These are phyloP conservation scores for Nemania bipapillata DNA, from an alignment of 2,329 filamentous ascomycete species.

Conservation along the genomic window DNA sequence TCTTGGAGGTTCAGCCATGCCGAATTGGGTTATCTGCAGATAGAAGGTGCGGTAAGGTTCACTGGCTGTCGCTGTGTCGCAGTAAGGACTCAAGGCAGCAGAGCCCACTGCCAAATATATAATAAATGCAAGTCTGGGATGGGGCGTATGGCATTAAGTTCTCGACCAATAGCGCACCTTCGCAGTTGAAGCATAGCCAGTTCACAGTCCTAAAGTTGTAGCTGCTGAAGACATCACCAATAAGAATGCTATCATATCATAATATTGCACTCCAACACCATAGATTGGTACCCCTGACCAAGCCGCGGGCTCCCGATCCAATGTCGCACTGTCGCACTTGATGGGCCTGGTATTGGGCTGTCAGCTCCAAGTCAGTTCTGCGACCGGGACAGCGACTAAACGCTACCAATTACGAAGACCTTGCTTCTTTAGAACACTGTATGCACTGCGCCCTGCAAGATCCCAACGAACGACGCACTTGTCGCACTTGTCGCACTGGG, in stretches of 20 bases:
- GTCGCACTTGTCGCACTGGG: background rate
- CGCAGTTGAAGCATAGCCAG: background rate
- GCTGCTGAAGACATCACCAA: background rate
- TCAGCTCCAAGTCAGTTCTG: too few relatives aligned
- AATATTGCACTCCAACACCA: background rate
- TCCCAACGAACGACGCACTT: too few relatives aligned
- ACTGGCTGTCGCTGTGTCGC: constrained; percentile 10
- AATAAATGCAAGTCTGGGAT: background rate
- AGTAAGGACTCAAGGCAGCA: background rate
- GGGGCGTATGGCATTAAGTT: background rate
- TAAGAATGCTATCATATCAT: constrained; percentile 10
- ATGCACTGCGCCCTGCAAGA: too few relatives aligned
- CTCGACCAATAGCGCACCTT: background rate
- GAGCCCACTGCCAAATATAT: background rate
- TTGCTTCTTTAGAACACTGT: too few relatives aligned
- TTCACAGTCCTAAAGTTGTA: background rate
- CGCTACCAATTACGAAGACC: too few relatives aligned
- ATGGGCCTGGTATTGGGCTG: background rate
- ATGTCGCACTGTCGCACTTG: background rate
- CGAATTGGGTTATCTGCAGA: background rate
- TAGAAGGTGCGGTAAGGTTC: background rate
- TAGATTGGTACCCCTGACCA: too few relatives aligned
- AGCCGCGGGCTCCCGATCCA: background rate
- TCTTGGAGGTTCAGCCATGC: constrained; percentile 21
- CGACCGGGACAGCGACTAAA: too few relatives aligned